These are phyloP conservation scores for Candida mattraensis DNA, from an alignment of 805 yeast species.

Conservation along the genomic window DNA sequence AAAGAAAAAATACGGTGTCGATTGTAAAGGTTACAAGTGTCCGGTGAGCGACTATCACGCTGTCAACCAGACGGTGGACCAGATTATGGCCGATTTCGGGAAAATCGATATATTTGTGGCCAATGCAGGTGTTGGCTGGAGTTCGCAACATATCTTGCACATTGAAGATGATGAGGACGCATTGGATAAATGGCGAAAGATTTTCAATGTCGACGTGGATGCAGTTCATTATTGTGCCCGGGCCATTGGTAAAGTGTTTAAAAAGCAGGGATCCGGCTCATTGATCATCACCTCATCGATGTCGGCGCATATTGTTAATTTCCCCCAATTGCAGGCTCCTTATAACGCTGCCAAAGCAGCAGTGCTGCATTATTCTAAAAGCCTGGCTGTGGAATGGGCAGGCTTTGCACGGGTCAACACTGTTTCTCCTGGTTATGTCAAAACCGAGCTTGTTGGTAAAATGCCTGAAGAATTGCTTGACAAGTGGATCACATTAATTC, in stretches of 20 bases:
- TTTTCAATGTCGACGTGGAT: slow-evolving; percentile 73
- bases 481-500: slow-evolving; percentile 53
- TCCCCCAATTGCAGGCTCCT: slow-evolving; percentile 83
- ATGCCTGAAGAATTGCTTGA: slow-evolving; percentile 44
- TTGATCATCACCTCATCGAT: slow-evolving; percentile 84
- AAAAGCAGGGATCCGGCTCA: slow-evolving; percentile 72
- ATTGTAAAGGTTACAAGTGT: slow-evolving; percentile 64
- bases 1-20: slow-evolving; percentile 57
- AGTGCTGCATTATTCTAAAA: slow-evolving; percentile 69
- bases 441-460: slow-evolving; percentile 61
- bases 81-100: slow-evolving; percentile 68
- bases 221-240: slow-evolving; percentile 82
- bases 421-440: slow-evolving; percentile 84
- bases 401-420: slow-evolving; percentile 82
- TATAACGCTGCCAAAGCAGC: slow-evolving; percentile 90
- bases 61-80: slow-evolving; percentile 49
- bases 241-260: slow-evolving; percentile 69
- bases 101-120: slow-evolving; percentile 82
- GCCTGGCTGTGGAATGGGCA: slow-evolving; percentile 89
- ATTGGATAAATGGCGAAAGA: slow-evolving; percentile 64
- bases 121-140: slow-evolving; percentile 89
- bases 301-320: slow-evolving; percentile 85
- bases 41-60: slow-evolving; percentile 48
- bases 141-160: slow-evolving; percentile 54
- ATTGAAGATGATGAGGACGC: slow-evolving; percentile 43